Evolutionary conservation across 202 grass and related monocot genomes (phyloP).

Genomic region (Tripidium arundinaceum): DNA sequence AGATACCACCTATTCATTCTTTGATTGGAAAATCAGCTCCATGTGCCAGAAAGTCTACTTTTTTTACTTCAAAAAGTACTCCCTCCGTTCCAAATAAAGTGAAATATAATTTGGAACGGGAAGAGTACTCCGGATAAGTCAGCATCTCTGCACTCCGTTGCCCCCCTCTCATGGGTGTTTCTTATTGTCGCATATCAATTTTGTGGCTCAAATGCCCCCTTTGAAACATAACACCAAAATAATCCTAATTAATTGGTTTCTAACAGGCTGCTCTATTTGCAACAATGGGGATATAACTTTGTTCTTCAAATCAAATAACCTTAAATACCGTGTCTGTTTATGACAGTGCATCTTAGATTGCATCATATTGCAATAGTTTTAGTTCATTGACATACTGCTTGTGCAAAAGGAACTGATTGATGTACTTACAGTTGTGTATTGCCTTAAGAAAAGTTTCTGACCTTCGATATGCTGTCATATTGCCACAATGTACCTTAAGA

Average conservation of each 20-base stretch:
- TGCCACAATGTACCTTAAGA: background rate
- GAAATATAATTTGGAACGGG: background rate
- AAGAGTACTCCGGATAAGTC: background rate
- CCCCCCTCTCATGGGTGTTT: background rate
- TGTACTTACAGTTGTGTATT: background rate
- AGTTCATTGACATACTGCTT: background rate
- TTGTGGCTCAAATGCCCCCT: background rate
- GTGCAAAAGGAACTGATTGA: background rate
- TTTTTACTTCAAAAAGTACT: background rate
- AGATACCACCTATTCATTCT: conserved; percentile 14
- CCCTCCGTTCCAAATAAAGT: background rate
- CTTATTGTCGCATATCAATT: background rate
- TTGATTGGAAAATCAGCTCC: background rate
- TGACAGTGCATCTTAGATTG: background rate
- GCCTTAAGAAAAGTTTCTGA: background rate
- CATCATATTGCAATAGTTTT: background rate
- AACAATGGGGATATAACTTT: background rate
- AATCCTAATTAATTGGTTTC: background rate
- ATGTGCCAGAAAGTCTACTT: background rate
- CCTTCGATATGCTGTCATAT: background rate
- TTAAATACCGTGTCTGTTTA: background rate
- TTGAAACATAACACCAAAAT: background rate
- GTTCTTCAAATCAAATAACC: background rate
- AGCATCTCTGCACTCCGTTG: background rate
- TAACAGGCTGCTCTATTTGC: background rate